Evolutionary conservation across 352 stramenopile species (phyloP), one percentile per base, ranked within the genome.

Genomic region (Thraustochytrium sp.): DNA sequence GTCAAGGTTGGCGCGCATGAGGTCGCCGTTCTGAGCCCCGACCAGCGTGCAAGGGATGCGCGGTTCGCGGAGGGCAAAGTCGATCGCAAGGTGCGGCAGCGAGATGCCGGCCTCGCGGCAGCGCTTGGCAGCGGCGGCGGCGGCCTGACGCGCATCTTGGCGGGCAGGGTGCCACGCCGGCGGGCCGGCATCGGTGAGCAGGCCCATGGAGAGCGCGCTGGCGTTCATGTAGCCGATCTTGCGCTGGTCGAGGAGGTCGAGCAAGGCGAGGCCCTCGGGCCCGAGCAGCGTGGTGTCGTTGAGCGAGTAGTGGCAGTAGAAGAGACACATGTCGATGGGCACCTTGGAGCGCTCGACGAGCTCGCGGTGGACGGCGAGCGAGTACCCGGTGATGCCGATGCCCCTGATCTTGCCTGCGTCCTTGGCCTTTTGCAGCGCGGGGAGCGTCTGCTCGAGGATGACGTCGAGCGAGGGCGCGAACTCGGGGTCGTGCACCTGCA

Each of bases 401-500:
- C 87, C 82, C 82, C 86, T 88, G 63, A 90, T 87, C 82, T 86
- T 90, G 26, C 90, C 90, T 42, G 82, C 84, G 65, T 86, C 73
- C 23, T 86, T 86, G 5, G 85, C 85, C 51, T 88, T 85, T 29
- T 73, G 72, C 54, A 92, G 85, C 38, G 88, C 89, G 11, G 90
- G 90, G 72, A 94, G 90, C 40, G 90, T 92, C 65, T 92, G 88
- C 2, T 90, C 56, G 26, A 92, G 62, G 37, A 94, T 85, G 38
- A 89, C 62, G 11, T 89, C 73, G 9, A 93, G 54, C 31, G 64
- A 86, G 2, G 87, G 87, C 59, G 88, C 86, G 85, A 93, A 94
- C 87, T 94, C 91, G 29, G 91, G 89, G 87, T 94, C 91, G 77
- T 94, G 91, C 21, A 94, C 48, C 84, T 94, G 91, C 34, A 94